A percentile compares a stretch with the other conserved stretches of the same genome.
Conservation (phyloP, 139 green algal genomes). For the Desmodesmus armatus region DNA sequence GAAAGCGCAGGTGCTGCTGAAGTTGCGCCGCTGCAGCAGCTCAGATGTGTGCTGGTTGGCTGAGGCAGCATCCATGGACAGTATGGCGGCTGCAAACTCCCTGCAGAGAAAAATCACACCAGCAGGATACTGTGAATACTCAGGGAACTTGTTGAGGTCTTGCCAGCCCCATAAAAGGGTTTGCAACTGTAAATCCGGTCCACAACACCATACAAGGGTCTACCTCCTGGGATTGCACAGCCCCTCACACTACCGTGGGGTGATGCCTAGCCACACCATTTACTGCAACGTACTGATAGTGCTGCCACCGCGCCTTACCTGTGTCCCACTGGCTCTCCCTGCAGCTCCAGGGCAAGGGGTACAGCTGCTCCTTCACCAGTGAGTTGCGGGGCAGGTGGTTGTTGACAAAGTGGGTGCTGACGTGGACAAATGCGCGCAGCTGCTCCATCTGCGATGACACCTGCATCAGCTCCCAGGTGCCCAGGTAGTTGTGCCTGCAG, state of each 20-base stretch:
- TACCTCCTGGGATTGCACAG: no score
- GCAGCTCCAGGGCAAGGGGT: slow-evolving; percentile 41
- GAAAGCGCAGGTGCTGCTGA: slow-evolving; percentile 47
- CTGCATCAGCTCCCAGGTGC: slow-evolving; percentile 31
- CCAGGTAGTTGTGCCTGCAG: slow-evolving; percentile 33
- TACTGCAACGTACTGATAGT: no score
- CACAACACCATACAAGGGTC: no score
- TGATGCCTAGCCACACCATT: neutral
- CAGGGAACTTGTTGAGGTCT: no score
- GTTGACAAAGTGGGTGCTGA: slow-evolving; percentile 59
- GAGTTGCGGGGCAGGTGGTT: slow-evolving; percentile 53
- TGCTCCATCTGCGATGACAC: neutral
- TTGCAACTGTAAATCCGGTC: no score
- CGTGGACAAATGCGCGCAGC: slow-evolving; percentile 54
- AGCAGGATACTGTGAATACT: no score
- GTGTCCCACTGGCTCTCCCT: no score
- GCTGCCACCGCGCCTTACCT: no score
- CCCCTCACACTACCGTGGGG: no score
- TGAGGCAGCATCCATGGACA: slow-evolving; percentile 6
- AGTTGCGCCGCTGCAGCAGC: slow-evolving; percentile 22
- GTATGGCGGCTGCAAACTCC: slow-evolving; percentile 25
- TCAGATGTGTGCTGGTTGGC: slow-evolving; percentile 29
- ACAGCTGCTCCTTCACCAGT: slow-evolving; percentile 44
- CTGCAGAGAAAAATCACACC: no score
- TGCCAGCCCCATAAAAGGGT: no score